These are phyloP conservation scores for Smithsoniella earleae DNA, from an alignment of 163 green algal genomes.

Conservation along the genomic window DNA sequence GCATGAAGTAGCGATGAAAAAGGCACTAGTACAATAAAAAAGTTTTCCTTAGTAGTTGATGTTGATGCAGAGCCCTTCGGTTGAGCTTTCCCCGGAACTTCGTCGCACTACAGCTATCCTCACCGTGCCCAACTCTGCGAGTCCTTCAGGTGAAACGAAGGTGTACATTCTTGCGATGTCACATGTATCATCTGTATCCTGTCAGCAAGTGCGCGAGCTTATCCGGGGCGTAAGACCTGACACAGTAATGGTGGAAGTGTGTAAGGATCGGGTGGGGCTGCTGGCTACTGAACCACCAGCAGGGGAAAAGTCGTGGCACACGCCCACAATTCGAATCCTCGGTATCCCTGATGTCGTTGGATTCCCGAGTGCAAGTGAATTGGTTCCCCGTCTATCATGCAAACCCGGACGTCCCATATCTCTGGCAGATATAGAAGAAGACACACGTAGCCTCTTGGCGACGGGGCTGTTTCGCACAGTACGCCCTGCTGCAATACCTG, in stretches of 20 bases:
- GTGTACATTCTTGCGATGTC: constrained; percentile 70
- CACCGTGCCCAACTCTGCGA: constrained; percentile 43
- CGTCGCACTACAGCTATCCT: constrained; percentile 37
- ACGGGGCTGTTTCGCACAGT: constrained; percentile 44
- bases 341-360: constrained; percentile 30
- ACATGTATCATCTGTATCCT: constrained; percentile 57
- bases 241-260: constrained; percentile 67
- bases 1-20: no score
- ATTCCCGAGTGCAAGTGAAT: constrained; percentile 49
- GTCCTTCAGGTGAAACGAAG: constrained; percentile 35
- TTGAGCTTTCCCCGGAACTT: no score
- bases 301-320: constrained; percentile 37
- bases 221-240: constrained; percentile 52
- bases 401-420: constrained; percentile 45
- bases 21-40: no score
- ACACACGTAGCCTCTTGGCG: constrained; percentile 52
- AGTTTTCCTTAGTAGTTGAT: no score
- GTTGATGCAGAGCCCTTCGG: no score
- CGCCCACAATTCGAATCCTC: constrained; percentile 34
- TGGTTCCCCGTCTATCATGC: constrained; percentile 46
- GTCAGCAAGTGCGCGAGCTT: constrained; percentile 43
- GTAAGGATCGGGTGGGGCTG: constrained; percentile 58
- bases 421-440: constrained; percentile 61
- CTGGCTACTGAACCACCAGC: constrained; percentile 42
- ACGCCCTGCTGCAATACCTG: neutral